Evolutionary conservation across 78 protist species (phyloP), one percentile per base, ranked within the genome.

Genomic region (Guillardia theta): DNA sequence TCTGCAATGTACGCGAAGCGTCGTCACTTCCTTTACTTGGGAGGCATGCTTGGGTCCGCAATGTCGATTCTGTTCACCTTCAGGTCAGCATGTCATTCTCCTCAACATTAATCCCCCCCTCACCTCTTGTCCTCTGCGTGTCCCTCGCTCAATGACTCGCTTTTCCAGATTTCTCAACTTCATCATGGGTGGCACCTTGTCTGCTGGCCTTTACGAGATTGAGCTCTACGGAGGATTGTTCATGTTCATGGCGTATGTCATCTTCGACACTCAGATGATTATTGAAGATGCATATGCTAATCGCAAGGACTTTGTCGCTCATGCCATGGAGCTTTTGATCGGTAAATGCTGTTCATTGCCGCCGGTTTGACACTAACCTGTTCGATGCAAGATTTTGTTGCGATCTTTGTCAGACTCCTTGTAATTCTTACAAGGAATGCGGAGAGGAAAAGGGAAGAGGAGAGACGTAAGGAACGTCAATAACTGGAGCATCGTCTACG

Each of bases 191-290:
- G 83, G 83, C 83, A 24, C 83, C 36, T 6, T 70, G 45, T 70
- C 83, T 15, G 36, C 9, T 36, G 83, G 83, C 5, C 9, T 70
- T 22, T 70, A 4, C 41, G 9, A 15, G 21, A 33, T 70, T 44
- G 43, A 80, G 44, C 90, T 80, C 6, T 80, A 80, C 50, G 48
- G 46, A 2, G 90, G 90, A 18, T 48, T 80, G 19, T 30, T 44
- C 33, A 48, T 80, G 2, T 80, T 80, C 48, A 44, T 80, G 90
- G 45, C 58, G 1, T 80, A 80, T 48, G 45, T 80, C 48, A 19
- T 80, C 48, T 39, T 80, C 33, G 90, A 80, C 33, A 80, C 90
- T 1, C 90, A 80, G 90, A 44, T 80, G 48, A 80, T 80, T 10
- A 80, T 80, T 4, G 90, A 80, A 48, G 48, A 80, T 37, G 48